Evolutionary conservation across 1,284 basidiomycete genomes (phyloP), one percentile per base, ranked within the genome.

Genomic region (Melampsora americana): DNA sequence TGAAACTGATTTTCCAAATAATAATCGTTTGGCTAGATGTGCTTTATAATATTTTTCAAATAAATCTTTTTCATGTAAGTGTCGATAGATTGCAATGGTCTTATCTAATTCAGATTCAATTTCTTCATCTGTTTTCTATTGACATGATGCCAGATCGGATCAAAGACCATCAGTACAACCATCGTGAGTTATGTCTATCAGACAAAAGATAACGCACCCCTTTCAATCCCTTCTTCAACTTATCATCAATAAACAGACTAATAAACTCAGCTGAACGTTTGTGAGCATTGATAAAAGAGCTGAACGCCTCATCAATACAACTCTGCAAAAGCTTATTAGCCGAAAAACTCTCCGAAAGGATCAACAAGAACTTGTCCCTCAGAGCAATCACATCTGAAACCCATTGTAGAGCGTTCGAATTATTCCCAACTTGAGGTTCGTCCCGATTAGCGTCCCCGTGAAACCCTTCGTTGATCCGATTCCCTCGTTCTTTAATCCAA

Each of bases 21-120:
- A 87, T 11, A 99, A 85, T 56, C 96, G 91, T 82, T 95, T 93
- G 12, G 95, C 92, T 23, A 99, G 89, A 82, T 99, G 96, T 28
- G 87, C 87, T 84, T 99, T 99, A 86, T 99, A 99, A 84, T 99
- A 99, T 30, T 92, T 88, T 84, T 99, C 96, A 81, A 99, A 99
- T 28, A 95, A 89, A 82, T 99, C 96, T 84, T 98, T 99, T 83
- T 99, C 95, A 11, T 89, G 87, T 77, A 99, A 86, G 85, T 90
- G 99, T 75, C 96, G 88, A 88, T 99, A 99, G 32, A 99, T 87
- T 1, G 90, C 91, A 82, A 98, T 95, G 0, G 95, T 96, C 85
- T 95, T 96, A 81, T 96, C 93, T 76, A 99, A 85, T 4, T 96
- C 88, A 82, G 79, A 82, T 79, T 99, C 95, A 62, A 98, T 90